Percentiles rank a stretch among this genome's conserved stretches.
Evolutionary conservation across 2,329 filamentous ascomycete species (phyloP).

Genomic region (Sporothrix curviconia): DNA sequence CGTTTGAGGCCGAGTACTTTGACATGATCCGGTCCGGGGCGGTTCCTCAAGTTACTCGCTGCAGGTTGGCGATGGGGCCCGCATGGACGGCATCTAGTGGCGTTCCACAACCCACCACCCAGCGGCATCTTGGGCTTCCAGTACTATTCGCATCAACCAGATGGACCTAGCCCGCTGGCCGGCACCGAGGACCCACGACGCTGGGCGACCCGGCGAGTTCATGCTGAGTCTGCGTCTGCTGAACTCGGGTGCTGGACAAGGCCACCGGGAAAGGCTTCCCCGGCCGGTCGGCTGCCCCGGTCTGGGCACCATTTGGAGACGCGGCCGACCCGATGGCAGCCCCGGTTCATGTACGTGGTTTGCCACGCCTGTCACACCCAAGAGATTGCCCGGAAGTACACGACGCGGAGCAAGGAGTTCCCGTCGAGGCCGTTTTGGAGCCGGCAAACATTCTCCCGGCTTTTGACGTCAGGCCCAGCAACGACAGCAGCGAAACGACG

Average conservation of each 20-base stretch:
- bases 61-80: no score
- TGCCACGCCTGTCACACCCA: conserved; percentile 71
- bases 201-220: conserved; percentile 83
- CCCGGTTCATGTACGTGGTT: conserved; percentile 83
- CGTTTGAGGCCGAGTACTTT: conserved; percentile 90
- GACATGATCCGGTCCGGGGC: conserved; percentile 94
- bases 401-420: conserved; percentile 52
- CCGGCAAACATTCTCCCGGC: no score
- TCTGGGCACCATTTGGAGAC: conserved; percentile 82
- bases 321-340: conserved; percentile 42
- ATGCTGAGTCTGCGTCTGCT: conserved; percentile 70
- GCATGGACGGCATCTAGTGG: conserved; percentile 98
- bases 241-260: conserved; percentile 69
- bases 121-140: conserved; percentile 97
- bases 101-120: conserved; percentile 91
- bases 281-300: conserved; percentile 63
- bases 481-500: conserved; percentile 15
- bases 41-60: conserved; percentile 95
- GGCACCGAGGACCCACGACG: conserved; percentile 56
- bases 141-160: conserved; percentile 76
- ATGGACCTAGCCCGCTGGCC: conserved; percentile 90
- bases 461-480: no score
- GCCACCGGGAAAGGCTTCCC: conserved; percentile 73
- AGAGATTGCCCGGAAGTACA: conserved; percentile 74
- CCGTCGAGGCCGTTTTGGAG: conserved; percentile 64